These are phyloP conservation scores for Nitzschia sp. DNA, from an alignment of 108 stramenopile genomes.

Conservation along the genomic window DNA sequence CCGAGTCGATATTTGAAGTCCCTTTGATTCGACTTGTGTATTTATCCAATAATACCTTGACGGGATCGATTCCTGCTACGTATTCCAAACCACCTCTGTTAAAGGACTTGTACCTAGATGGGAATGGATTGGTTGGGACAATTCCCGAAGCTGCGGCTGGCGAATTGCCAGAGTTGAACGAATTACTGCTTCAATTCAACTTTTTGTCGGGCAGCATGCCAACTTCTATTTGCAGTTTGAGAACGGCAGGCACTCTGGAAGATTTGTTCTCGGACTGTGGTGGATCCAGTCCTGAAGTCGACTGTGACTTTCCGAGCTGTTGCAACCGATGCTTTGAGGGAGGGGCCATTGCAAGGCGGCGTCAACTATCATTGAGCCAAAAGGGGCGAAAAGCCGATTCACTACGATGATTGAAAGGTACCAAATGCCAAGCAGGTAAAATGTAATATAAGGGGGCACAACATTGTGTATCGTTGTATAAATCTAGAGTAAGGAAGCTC, in stretches of 20 bases:
- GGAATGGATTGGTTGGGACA: slow-evolving; percentile 60
- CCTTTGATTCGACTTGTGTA: slow-evolving; percentile 62
- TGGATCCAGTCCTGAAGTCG: slow-evolving; percentile 37
- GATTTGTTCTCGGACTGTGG: slow-evolving; percentile 54
- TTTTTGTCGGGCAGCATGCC: slow-evolving; percentile 50
- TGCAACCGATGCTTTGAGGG: slow-evolving; percentile 56
- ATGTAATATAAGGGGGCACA: background rate
- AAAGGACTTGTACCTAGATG: slow-evolving; percentile 55
- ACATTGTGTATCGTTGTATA: too few relatives aligned
- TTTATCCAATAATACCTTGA: slow-evolving; percentile 68
- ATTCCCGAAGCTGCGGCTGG: slow-evolving; percentile 37
- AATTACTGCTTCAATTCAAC: slow-evolving; percentile 51
- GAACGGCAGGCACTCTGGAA: slow-evolving; percentile 26
- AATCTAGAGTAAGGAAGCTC: too few relatives aligned
- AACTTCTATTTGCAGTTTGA: slow-evolving; percentile 36
- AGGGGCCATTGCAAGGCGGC: slow-evolving; percentile 1
- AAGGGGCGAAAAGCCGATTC: background rate
- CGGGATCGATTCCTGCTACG: slow-evolving; percentile 69
- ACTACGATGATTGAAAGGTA: too few relatives aligned
- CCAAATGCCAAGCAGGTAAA: too few relatives aligned
- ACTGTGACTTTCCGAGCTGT: slow-evolving; percentile 51
- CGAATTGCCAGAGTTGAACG: slow-evolving; percentile 30
- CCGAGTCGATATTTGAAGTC: slow-evolving; percentile 62
- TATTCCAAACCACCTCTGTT: slow-evolving; percentile 32
- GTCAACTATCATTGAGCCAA: background rate